Conservation (phyloP, 345 rosid genomes). For the Ceriops decandra region DNA sequence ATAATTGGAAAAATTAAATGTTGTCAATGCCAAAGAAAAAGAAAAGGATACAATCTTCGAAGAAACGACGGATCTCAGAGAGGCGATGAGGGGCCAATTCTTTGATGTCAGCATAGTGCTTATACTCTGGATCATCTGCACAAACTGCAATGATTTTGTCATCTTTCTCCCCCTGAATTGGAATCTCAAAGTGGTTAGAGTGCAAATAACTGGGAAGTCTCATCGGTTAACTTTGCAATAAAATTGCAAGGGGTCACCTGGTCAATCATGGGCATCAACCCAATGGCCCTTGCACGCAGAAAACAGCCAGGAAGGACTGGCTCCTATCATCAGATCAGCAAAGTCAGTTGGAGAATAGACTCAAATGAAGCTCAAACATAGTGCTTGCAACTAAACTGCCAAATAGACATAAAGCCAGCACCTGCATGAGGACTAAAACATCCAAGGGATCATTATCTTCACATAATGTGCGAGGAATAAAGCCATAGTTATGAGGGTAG, state of each 20-base stretch:
- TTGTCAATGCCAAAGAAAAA: constrained; percentile 1
- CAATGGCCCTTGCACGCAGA: constrained; percentile 91
- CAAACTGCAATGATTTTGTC: constrained; percentile 98
- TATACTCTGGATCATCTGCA: constrained; percentile 96
- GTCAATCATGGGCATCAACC: constrained; percentile 99
- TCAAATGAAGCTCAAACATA: constrained; percentile 8
- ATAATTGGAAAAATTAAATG: neutral
- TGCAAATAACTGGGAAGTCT: neutral
- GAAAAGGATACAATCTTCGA: constrained; percentile 82
- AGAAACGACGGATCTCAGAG: constrained; percentile 86
- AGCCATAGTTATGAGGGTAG: constrained; percentile 99
- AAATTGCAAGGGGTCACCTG: constrained; percentile 45
- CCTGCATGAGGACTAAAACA: constrained; percentile 95
- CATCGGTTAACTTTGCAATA: neutral
- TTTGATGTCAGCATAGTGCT: constrained; percentile 78
- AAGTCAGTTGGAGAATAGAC: constrained; percentile 3
- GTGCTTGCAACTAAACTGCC: neutral
- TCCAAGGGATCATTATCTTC: constrained; percentile 98
- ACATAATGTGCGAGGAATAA: constrained; percentile 85
- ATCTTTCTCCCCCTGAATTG: constrained; percentile 83
- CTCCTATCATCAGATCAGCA: constrained; percentile 44
- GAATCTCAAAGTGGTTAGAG: neutral
- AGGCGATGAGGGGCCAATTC: constrained; percentile 96
- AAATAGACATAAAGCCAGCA: constrained; percentile 9
- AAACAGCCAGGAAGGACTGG: constrained; percentile 97